These are phyloP conservation scores for Dissophora ornata DNA, from an alignment of 192 early-diverging fungal genomes.

Conservation along the genomic window DNA sequence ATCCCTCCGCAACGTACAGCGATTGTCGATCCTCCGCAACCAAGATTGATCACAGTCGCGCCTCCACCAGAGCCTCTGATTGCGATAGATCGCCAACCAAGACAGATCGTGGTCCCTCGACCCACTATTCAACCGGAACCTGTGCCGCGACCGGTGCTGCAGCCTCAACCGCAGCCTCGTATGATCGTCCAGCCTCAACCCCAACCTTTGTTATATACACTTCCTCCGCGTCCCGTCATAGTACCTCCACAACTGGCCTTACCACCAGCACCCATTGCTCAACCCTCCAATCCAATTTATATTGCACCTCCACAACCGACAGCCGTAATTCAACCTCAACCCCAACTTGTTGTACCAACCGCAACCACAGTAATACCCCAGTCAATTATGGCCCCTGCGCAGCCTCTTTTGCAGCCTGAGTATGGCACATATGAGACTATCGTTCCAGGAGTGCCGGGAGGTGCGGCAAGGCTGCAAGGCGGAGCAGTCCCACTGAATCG, in stretches of 20 bases:
- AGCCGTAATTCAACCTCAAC: conserved; percentile 18
- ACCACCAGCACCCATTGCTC: conserved; percentile 8
- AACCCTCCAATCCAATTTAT: not conserved
- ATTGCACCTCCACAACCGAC: not conserved
- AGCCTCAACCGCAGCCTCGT: not conserved
- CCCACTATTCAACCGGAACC: conserved; percentile 3
- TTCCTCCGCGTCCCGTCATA: conserved; percentile 25
- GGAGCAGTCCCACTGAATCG: not conserved
- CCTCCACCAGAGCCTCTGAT: conserved; percentile 14
- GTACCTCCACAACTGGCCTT: conserved; percentile 10
- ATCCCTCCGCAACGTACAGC: conserved; percentile 18
- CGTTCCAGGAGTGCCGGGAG: conserved; percentile 17
- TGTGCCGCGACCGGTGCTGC: not conserved
- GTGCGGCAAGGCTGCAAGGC: not conserved
- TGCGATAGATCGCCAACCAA: not conserved
- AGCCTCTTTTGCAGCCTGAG: conserved; percentile 2
- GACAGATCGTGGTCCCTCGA: not conserved
- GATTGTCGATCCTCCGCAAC: conserved; percentile 26
- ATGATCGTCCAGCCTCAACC: conserved; percentile 16
- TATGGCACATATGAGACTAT: conserved; percentile 44
- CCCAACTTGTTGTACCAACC: conserved; percentile 4
- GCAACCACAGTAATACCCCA: not conserved
- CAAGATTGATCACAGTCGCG: not conserved
- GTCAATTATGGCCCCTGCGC: conserved; percentile 5
- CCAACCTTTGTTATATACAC: conserved; percentile 11